These are phyloP conservation scores for Blastocystis sp. DNA, from an alignment of 352 stramenopile genomes.

Conservation along the genomic window DNA sequence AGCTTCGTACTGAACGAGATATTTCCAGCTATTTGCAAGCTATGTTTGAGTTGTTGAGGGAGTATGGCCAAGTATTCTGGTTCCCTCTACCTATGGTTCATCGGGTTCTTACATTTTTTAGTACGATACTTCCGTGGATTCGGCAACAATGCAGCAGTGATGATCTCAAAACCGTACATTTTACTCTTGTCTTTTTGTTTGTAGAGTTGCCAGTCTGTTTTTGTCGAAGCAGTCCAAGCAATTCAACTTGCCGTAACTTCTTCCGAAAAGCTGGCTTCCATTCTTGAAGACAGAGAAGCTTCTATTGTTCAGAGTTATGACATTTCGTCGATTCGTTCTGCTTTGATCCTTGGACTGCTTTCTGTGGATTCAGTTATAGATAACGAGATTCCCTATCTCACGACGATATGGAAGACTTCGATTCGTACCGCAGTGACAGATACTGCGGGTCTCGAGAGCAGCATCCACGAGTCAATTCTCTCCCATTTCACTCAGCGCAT, in stretches of 20 bases:
- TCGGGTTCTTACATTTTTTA: not conserved
- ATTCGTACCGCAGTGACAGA: not conserved
- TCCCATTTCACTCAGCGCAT: not conserved
- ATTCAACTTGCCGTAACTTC: not conserved
- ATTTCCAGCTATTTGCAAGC: not conserved
- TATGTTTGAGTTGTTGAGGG: not conserved
- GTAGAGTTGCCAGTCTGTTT: not conserved
- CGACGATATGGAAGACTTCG: not conserved
- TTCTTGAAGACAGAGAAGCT: not conserved
- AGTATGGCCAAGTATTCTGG: not conserved
- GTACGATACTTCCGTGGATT: not conserved
- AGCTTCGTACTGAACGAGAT: not conserved
- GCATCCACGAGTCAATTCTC: not conserved
- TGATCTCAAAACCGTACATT: not conserved
- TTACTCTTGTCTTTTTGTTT: not conserved
- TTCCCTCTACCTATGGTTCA: not conserved
- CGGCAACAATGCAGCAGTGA: not conserved
- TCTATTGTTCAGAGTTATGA: not conserved
- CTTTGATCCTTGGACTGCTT: not conserved
- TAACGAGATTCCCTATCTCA: not conserved
- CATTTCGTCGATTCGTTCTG: not conserved
- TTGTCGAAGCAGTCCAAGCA: not conserved
- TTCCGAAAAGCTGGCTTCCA: not conserved
- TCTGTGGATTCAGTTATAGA: not conserved
- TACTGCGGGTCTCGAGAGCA: not conserved